A percentile compares a stretch with the other conserved stretches of the same genome.
phyloP scores from a whole-genome alignment of 305 asterid genomes.

The Rubia occidens region DNA sequence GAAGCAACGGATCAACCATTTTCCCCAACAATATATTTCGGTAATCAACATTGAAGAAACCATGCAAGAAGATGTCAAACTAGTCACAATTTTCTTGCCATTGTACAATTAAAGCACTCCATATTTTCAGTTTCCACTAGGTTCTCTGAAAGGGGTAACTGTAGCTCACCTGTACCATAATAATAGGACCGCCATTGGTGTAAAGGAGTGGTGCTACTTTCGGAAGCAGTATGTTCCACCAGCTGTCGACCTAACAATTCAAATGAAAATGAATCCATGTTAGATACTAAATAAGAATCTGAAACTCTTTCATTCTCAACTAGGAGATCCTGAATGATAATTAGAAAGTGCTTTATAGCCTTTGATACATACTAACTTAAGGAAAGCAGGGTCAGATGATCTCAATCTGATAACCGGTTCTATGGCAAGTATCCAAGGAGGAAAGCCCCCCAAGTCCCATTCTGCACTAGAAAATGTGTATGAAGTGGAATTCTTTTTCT shows the following conservation, averaged over 20 bases:
- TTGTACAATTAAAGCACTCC: background rate
- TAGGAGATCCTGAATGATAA: background rate
- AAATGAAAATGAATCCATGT: background rate
- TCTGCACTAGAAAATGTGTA: conserved; percentile 36
- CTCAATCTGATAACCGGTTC: conserved; percentile 69
- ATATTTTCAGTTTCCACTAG: conserved; percentile 6
- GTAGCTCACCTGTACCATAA: conserved; percentile 70
- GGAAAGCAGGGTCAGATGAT: conserved; percentile 76
- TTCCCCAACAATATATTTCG: background rate
- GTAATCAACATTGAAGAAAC: background rate
- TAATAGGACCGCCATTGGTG: conserved; percentile 77
- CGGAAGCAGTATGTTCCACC: conserved; percentile 84
- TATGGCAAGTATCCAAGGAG: conserved; percentile 81
- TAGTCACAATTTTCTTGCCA: background rate
- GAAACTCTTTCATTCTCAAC: background rate
- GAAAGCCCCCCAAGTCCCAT: conserved; percentile 98
- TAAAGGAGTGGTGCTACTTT: conserved; percentile 62
- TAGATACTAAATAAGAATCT: background rate
- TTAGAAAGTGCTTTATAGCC: background rate
- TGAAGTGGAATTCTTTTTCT: background rate
- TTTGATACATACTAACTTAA: conserved; percentile 45
- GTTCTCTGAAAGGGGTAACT: conserved; percentile 11
- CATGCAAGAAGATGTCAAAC: background rate
- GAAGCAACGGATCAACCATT: background rate
- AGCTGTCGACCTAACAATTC: conserved; percentile 54